Base-by-base conservation (phyloP, 257 asterid genomes). In the Rehmannia glutinosa region DNA sequence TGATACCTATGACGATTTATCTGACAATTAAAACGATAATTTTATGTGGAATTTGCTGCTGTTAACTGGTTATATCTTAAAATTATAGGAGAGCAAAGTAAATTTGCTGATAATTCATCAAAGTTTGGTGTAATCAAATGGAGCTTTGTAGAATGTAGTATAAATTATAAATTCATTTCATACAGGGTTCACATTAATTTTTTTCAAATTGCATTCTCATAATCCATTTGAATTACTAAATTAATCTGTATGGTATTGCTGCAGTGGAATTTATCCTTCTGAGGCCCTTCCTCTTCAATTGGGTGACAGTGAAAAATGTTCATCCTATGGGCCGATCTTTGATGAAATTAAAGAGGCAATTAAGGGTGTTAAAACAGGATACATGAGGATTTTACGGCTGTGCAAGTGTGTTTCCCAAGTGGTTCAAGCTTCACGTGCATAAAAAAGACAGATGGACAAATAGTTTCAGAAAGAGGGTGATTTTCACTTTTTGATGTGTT, bases 181-280 rank as follows among this genome's bases (percentile, higher is more conserved):
- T 1, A n/a, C n/a, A n/a, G n/a, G n/a, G n/a, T n/a, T n/a, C n/a
- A n/a, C n/a, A n/a, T n/a, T n/a, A n/a, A n/a, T n/a, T n/a, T n/a
- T n/a, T n/a, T n/a, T n/a, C n/a, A n/a, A n/a, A n/a, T n/a, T n/a
- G n/a, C n/a, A n/a, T n/a, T n/a, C n/a, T n/a, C n/a, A n/a, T n/a
- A n/a, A n/a, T n/a, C 51, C 51, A 45, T 15, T 5, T 2, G 30
- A 21, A n/a, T n/a, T 51, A 59, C 45, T 55, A 28, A 55, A 35
- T 51, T 58, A 63, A 41, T 70, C 62, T 64, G 51, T 25, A 35
- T 70, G 72, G 41, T 73, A 12, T 54, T 78, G 50, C 9, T 73
- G 80, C 86, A 92, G 97, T 8, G 97, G 97, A 25, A 61, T 89
- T 57, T 92, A 92, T 68, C 97, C 98, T 25, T 84, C 85, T 7